Percentiles rank a stretch among this genome's conserved stretches.
Evolutionary conservation across 495 filamentous ascomycete genomes (phyloP).

Genomic region (Penicillium pancosmium): DNA sequence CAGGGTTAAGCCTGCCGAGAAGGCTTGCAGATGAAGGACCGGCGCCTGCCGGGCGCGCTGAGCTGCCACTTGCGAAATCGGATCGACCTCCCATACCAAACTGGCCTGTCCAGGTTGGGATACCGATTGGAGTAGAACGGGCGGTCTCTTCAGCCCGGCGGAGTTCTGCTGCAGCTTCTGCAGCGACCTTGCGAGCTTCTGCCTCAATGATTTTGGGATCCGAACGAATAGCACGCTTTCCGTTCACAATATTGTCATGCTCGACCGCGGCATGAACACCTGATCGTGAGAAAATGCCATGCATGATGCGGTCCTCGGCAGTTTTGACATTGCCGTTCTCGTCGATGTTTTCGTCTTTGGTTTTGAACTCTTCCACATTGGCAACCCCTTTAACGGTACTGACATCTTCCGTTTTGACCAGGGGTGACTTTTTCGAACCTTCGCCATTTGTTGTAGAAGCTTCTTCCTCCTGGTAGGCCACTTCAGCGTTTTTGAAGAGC

Average conservation of each 20-base stretch:
- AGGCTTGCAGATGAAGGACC: slow-evolving; percentile 60
- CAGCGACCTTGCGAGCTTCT: slow-evolving; percentile 81
- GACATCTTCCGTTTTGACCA: slow-evolving; percentile 37
- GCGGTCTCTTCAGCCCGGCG: slow-evolving; percentile 73
- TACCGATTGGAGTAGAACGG: slow-evolving; percentile 71
- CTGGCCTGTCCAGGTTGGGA: slow-evolving; percentile 91
- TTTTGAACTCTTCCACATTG: slow-evolving; percentile 54
- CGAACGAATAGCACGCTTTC: slow-evolving; percentile 62
- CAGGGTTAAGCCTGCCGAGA: slow-evolving; percentile 57
- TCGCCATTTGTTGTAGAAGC: slow-evolving; percentile 14
- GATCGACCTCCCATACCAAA: slow-evolving; percentile 72
- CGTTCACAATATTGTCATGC: slow-evolving; percentile 84
- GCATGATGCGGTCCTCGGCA: slow-evolving; percentile 70
- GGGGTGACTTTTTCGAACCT: slow-evolving; percentile 19
- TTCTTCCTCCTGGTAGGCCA: slow-evolving; percentile 55
- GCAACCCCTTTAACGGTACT: slow-evolving; percentile 58
- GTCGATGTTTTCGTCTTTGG: slow-evolving; percentile 40
- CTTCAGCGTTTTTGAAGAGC: slow-evolving; percentile 82
- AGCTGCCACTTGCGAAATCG: slow-evolving; percentile 36
- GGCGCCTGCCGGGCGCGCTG: slow-evolving; percentile 36
- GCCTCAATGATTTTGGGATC: slow-evolving; percentile 74
- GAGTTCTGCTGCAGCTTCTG: slow-evolving; percentile 72
- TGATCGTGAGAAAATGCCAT: slow-evolving; percentile 81
- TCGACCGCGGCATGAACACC: slow-evolving; percentile 84
- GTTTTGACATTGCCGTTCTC: slow-evolving; percentile 44